These are phyloP conservation scores for Meripilus lineatus DNA, from an alignment of 1,284 basidiomycete species.

Conservation along the genomic window DNA sequence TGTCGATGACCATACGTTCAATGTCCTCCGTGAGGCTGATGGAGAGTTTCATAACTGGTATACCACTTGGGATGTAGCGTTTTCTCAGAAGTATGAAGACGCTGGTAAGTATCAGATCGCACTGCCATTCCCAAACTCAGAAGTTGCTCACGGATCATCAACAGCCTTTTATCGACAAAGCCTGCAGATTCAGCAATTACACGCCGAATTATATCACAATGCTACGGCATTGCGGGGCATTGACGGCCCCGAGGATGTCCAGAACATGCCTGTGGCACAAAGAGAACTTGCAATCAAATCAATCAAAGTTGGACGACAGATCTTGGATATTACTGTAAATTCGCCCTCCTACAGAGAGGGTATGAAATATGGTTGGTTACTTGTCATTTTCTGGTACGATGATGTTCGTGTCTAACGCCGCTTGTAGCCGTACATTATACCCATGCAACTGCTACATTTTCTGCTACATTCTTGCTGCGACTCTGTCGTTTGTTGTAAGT, in stretches of 20 bases:
- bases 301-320: constrained; percentile 64
- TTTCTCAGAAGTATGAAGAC: constrained; percentile 78
- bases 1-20: constrained; percentile 64
- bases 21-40: constrained; percentile 59
- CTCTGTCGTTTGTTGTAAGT: constrained; percentile 81
- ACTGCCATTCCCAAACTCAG: constrained; percentile 2
- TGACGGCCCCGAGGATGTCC: constrained; percentile 71
- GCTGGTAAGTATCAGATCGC: constrained; percentile 46
- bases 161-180: constrained; percentile 80
- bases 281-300: constrained; percentile 66
- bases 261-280: constrained; percentile 68
- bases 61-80: constrained; percentile 69
- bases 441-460: constrained; percentile 89
- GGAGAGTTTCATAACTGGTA: constrained; percentile 70
- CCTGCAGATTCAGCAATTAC: constrained; percentile 73
- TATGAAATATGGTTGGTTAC: constrained; percentile 74
- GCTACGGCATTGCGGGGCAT: constrained; percentile 74
- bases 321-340: constrained; percentile 69
- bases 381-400: constrained; percentile 6
- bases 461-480: constrained; percentile 84
- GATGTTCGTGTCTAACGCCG: constrained; percentile 19
- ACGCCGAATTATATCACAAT: constrained; percentile 78
- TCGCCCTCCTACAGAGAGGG: constrained; percentile 82
- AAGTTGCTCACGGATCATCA: constrained; percentile 7
- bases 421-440: constrained; percentile 78